A percentile compares a stretch with the other conserved stretches of the same genome.
Conservation (phyloP, 2,329 filamentous ascomycete genomes). For the Apiospora rasikravindrae region DNA sequence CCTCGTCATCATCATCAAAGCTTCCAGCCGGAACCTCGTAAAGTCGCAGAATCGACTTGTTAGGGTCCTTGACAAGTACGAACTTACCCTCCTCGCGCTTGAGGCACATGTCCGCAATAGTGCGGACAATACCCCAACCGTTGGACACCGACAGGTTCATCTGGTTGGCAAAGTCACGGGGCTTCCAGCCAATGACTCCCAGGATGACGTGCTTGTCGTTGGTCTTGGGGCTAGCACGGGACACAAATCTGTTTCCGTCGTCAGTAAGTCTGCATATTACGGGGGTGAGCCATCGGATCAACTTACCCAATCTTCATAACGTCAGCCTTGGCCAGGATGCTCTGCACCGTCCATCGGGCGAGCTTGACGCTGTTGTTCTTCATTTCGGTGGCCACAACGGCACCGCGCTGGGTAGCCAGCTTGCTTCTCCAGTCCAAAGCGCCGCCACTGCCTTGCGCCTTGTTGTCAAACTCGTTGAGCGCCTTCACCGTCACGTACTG, state of each 20-base stretch:
- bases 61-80: constrained; percentile 86
- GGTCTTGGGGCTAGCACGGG: constrained; percentile 87
- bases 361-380: constrained; percentile 99
- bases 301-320: constrained; percentile 95
- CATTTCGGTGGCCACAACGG: constrained; percentile 98
- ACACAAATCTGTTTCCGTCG: constrained; percentile 75
- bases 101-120: constrained; percentile 93
- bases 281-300: constrained; percentile 7
- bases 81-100: constrained; percentile 81
- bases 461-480: constrained; percentile 98
- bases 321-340: constrained; percentile 95
- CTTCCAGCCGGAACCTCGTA: constrained; percentile 89
- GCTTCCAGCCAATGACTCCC: constrained; percentile 97
- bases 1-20: constrained; percentile 89
- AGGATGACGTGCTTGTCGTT: constrained; percentile 95
- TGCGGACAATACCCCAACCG: constrained; percentile 98
- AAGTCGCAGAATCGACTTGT: constrained; percentile 91
- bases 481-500: constrained; percentile 93
- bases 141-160: constrained; percentile 98
- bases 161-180: constrained; percentile 92
- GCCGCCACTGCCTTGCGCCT: constrained; percentile 92
- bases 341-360: constrained; percentile 95
- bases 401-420: constrained; percentile 91
- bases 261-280: neutral
- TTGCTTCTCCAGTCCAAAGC: constrained; percentile 97